Evolutionary conservation across 1,284 basidiomycete species (phyloP).

Genomic region (Irpex sp.): DNA sequence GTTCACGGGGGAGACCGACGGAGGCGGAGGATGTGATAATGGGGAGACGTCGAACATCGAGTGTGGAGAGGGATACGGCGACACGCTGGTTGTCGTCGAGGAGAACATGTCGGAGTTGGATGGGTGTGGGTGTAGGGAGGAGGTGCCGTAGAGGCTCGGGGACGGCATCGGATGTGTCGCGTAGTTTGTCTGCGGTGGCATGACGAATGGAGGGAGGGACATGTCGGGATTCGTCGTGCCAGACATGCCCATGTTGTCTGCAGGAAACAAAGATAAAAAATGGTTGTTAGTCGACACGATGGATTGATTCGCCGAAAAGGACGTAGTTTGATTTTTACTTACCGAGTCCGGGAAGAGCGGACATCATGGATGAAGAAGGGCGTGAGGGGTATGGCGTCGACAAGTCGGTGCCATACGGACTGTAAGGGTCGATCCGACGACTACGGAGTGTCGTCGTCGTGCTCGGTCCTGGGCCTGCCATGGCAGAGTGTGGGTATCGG

Average conservation of each 20-base stretch:
- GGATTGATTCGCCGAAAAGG: not conserved
- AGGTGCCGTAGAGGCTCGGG: not conserved
- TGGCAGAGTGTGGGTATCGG: slow-evolving; percentile 16
- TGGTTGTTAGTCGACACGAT: not conserved
- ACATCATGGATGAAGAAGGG: slow-evolving; percentile 5
- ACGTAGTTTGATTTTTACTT: not conserved
- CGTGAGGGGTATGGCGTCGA: slow-evolving; percentile 7
- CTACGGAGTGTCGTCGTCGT: slow-evolving; percentile 18
- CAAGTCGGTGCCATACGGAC: slow-evolving; percentile 2
- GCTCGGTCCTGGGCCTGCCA: slow-evolving; percentile 25
- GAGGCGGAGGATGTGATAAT: not conserved
- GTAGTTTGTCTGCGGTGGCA: not conserved
- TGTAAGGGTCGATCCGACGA: slow-evolving; percentile 18
- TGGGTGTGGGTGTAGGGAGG: not conserved
- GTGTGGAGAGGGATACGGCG: slow-evolving; percentile 7
- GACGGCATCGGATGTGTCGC: not conserved
- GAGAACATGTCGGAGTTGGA: not conserved
- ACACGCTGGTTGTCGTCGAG: not conserved
- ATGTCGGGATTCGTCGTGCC: slow-evolving; percentile 7
- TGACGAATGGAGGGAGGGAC: slow-evolving; percentile 10
- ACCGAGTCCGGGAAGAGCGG: slow-evolving; percentile 16
- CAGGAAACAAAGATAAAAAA: not conserved
- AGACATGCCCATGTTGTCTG: not conserved
- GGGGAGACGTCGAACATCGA: slow-evolving; percentile 6
- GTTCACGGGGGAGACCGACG: slow-evolving; percentile 4